phyloP scores from a whole-genome alignment of 208 protist genomes.

The Crithidia brevicula region DNA sequence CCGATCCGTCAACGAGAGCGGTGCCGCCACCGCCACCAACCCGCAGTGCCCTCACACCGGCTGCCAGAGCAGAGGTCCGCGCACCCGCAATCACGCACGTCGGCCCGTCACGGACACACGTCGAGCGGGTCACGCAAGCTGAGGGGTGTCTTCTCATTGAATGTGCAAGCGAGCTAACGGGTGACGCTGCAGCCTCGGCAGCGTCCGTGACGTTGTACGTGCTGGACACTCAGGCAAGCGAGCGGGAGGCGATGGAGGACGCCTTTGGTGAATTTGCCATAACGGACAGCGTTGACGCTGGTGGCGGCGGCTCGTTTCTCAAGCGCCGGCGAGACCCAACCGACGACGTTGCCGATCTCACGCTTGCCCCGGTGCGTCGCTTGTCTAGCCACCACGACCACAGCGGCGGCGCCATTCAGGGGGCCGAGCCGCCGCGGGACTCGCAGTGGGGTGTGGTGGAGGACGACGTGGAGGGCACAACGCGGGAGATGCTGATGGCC shows the following conservation, averaged over 20 bases:
- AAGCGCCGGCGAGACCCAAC: constrained; percentile 14
- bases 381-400: neutral
- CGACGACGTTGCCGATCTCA: constrained; percentile 8
- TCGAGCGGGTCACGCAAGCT: constrained; percentile 23
- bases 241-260: constrained; percentile 21
- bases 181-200: neutral
- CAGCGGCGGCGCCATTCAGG: neutral
- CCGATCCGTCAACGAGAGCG: neutral
- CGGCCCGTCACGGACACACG: neutral
- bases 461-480: constrained; percentile 20
- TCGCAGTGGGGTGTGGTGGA: constrained; percentile 28
- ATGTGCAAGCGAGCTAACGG: neutral
- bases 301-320: neutral
- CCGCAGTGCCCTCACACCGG: neutral
- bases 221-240: constrained; percentile 21
- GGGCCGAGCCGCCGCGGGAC: neutral
- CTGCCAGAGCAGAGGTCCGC: neutral
- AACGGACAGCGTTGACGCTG: constrained; percentile 20
- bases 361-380: constrained; percentile 18
- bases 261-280: constrained; percentile 32
- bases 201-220: constrained; percentile 11
- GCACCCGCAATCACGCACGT: neutral
- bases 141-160: constrained; percentile 27
- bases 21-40: neutral
- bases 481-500: constrained; percentile 18